Conservation (phyloP, 73 alveolate species). For the Tetrahymena elliotti region DNA sequence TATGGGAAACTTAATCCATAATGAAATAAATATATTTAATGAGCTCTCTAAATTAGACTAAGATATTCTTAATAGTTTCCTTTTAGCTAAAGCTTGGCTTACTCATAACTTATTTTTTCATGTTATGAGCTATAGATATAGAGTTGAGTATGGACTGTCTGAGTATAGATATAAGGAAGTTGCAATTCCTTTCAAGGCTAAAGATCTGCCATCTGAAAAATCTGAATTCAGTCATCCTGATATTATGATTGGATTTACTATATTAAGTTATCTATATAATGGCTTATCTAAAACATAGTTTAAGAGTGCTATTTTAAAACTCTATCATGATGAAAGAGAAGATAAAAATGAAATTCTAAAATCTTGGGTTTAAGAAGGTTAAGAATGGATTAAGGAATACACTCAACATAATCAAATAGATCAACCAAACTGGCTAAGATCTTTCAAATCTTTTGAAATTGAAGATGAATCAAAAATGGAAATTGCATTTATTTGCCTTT, state of each 20-base stretch:
- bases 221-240: slow-evolving; percentile 50
- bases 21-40: background rate
- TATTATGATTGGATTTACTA: slow-evolving; percentile 29
- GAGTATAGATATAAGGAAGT: background rate
- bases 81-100: background rate
- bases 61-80: background rate
- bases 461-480: background rate
- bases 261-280: slow-evolving; percentile 18
- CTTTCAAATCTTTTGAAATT: background rate
- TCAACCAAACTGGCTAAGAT: background rate
- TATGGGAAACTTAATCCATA: background rate
- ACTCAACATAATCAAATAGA: background rate
- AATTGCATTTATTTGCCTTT: background rate
- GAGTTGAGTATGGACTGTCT: background rate
- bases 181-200: slow-evolving; percentile 44
- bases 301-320: background rate
- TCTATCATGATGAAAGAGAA: background rate
- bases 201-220: slow-evolving; percentile 45
- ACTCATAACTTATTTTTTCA: background rate
- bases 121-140: background rate
- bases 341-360: background rate
- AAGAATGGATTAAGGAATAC: background rate
- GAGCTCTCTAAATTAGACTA: background rate
- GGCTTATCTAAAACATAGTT: background rate
- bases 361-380: background rate